Percentiles rank a stretch among this genome's conserved stretches.
Conservation (phyloP, 164 flowering plant species). For the Chimonanthus salicifolius region DNA sequence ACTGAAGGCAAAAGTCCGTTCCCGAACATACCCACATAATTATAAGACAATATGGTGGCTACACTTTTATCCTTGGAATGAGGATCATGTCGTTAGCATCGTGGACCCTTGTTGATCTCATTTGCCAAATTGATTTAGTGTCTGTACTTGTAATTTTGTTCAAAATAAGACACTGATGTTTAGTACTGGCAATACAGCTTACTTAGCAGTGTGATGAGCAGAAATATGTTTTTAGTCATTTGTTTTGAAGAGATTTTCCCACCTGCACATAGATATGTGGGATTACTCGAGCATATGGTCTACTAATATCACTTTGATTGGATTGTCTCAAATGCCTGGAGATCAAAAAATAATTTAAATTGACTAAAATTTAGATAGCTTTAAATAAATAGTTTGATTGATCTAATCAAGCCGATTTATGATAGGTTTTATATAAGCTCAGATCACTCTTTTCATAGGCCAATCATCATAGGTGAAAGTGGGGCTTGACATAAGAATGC, state of each 20-base stretch:
- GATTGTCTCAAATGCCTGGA: too few relatives aligned
- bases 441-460: too few relatives aligned
- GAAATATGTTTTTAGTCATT: not conserved
- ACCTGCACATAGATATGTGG: too few relatives aligned
- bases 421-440: too few relatives aligned
- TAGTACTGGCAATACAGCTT: not conserved
- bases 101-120: not conserved
- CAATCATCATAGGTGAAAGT: too few relatives aligned
- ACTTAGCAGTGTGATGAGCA: not conserved
- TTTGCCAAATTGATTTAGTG: slow-evolving; percentile 1
- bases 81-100: not conserved
- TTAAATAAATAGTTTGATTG: too few relatives aligned
- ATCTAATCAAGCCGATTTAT: too few relatives aligned
- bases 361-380: too few relatives aligned
- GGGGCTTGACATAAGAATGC: too few relatives aligned
- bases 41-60: not conserved
- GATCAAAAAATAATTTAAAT: too few relatives aligned
- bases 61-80: not conserved
- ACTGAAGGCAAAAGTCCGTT: slow-evolving; percentile 16
- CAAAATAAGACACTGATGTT: not conserved
- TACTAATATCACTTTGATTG: too few relatives aligned
- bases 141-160: not conserved
- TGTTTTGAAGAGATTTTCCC: not conserved
- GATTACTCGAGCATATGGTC: too few relatives aligned
- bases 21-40: not conserved